Conservation (phyloP, 2,329 filamentous ascomycete genomes). For the Cercospora canescens region DNA sequence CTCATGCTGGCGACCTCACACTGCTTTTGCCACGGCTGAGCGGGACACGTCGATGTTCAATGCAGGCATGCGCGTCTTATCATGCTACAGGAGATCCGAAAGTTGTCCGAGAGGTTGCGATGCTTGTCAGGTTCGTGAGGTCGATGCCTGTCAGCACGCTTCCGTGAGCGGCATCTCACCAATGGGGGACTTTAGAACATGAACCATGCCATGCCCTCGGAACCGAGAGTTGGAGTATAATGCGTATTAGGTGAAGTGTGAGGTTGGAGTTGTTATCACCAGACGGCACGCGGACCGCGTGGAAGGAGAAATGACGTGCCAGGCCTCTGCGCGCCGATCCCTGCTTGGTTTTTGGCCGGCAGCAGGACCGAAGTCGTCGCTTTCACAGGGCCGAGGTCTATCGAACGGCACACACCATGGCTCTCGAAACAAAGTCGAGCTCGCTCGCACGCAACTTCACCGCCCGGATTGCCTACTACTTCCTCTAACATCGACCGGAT, state of each 20-base stretch:
- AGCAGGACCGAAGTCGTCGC: background rate
- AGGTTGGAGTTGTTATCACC: background rate
- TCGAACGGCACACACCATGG: constrained; percentile 1
- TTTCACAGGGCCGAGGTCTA: constrained; percentile 3
- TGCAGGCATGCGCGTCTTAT: background rate
- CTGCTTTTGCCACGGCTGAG: background rate
- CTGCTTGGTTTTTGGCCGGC: constrained; percentile 1
- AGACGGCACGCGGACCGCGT: background rate
- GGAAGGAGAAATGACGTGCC: background rate
- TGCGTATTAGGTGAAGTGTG: background rate
- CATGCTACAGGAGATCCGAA: background rate
- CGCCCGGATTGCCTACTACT: background rate
- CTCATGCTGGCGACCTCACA: background rate
- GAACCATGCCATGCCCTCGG: background rate
- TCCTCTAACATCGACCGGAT: background rate
- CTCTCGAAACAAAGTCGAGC: background rate
- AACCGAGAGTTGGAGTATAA: background rate
- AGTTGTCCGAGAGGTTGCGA: background rate
- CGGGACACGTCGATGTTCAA: background rate
- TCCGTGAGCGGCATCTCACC: background rate
- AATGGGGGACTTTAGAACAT: background rate
- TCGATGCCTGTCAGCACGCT: background rate
- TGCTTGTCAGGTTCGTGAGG: background rate
- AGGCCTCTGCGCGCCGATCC: background rate
- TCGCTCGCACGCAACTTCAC: background rate